These are phyloP conservation scores for Naganishia kalamii DNA, from an alignment of 768 basidiomycete species.

Conservation along the genomic window DNA sequence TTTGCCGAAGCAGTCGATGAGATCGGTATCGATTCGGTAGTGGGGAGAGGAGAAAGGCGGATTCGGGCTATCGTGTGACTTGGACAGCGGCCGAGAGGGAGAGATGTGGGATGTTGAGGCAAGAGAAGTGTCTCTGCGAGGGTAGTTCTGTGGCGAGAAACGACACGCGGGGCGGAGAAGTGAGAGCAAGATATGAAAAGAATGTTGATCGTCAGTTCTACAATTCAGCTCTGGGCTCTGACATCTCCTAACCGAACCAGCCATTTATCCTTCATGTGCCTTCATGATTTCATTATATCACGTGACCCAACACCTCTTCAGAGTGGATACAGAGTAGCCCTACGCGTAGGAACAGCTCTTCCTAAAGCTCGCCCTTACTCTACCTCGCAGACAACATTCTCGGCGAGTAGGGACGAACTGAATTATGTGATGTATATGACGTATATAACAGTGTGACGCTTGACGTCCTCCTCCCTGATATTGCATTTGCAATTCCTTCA, in stretches of 20 bases:
- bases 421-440: too few species aligned
- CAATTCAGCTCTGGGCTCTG: background rate
- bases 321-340: too few species aligned
- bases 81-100: background rate
- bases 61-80: conserved; percentile 11
- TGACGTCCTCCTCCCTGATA: too few species aligned
- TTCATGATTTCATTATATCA: background rate
- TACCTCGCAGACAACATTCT: too few species aligned
- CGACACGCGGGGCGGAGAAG: too few species aligned
- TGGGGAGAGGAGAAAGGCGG: background rate
- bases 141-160: too few species aligned
- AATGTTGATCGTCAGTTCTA: conserved; percentile 3
- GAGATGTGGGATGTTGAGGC: background rate
- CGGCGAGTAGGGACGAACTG: too few species aligned
- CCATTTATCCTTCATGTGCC: background rate
- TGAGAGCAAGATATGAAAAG: background rate
- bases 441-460: too few species aligned
- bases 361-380: too few species aligned
- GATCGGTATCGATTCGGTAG: background rate
- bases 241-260: background rate
- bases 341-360: too few species aligned
- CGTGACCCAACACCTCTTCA: background rate
- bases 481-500: too few species aligned
- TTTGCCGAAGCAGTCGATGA: background rate
- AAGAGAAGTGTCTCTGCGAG: background rate